Conservation (phyloP, 139 green algal species). For the Marvania coccoides region DNA sequence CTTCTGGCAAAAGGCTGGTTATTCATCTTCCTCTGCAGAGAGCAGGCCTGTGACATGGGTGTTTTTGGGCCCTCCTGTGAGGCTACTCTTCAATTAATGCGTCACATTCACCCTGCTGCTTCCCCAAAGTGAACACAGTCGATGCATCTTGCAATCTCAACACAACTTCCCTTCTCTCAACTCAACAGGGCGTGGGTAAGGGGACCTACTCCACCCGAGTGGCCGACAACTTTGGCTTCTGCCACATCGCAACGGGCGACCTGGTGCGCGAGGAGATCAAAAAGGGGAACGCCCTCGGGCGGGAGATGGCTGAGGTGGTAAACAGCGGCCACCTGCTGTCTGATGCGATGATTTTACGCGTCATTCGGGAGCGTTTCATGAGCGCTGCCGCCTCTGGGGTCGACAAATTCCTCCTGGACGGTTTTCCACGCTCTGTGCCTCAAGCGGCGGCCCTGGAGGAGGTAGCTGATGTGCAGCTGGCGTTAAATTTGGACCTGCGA, state of each 20-base stretch:
- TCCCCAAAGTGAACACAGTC: not conserved
- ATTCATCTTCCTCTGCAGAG: slow-evolving; percentile 2
- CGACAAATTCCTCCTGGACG: slow-evolving; percentile 81
- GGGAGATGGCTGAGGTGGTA: slow-evolving; percentile 66
- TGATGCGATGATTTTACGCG: slow-evolving; percentile 72
- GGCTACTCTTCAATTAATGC: not conserved
- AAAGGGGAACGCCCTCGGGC: slow-evolving; percentile 45
- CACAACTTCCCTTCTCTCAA: not conserved
- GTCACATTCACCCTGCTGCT: not conserved
- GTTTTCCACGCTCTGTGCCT: slow-evolving; percentile 75
- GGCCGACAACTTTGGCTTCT: slow-evolving; percentile 63
- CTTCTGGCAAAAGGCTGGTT: not conserved
- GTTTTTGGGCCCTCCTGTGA: slow-evolving; percentile 35
- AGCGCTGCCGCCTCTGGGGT: slow-evolving; percentile 48
- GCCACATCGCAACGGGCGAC: slow-evolving; percentile 91
- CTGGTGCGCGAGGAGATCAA: slow-evolving; percentile 86
- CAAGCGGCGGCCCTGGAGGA: slow-evolving; percentile 64
- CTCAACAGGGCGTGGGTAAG: slow-evolving; percentile 83
- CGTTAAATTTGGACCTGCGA: slow-evolving; percentile 80
- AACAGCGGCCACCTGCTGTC: slow-evolving; percentile 72
- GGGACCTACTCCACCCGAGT: slow-evolving; percentile 87
- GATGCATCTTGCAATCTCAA: not conserved
- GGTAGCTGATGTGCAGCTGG: slow-evolving; percentile 60
- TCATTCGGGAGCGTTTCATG: slow-evolving; percentile 27
- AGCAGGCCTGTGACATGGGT: slow-evolving; percentile 13